Percentiles rank a stretch among this genome's conserved stretches.
Conservation (phyloP, 148 eudicot genomes). For the Amaranthus cruentus region DNA sequence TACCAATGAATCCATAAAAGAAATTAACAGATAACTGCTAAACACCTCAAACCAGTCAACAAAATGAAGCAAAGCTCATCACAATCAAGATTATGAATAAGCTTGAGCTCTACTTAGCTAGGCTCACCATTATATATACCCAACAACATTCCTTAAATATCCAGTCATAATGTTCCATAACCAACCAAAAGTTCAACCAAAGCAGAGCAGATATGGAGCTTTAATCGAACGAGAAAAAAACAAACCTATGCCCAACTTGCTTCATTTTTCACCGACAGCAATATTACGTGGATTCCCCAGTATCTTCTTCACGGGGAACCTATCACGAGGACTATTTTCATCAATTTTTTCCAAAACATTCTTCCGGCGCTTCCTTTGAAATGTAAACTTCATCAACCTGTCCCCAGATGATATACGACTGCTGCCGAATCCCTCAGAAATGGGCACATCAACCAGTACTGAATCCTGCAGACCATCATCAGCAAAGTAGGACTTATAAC, state of each 20-base stretch:
- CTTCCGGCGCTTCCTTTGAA: slow-evolving; percentile 33
- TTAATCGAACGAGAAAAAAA: not conserved
- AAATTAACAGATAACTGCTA: no score
- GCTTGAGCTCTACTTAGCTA: not conserved
- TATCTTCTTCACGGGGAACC: not conserved
- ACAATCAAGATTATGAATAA: not conserved
- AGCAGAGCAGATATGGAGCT: not conserved
- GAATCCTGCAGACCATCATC: slow-evolving; percentile 1
- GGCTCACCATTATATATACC: not conserved
- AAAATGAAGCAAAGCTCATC: not conserved
- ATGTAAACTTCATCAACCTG: slow-evolving; percentile 24
- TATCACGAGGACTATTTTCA: slow-evolving; percentile 22
- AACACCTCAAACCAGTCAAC: no score
- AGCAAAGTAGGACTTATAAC: not conserved
- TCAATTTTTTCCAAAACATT: slow-evolving; percentile 23
- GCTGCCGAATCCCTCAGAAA: slow-evolving; percentile 13
- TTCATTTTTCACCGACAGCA: slow-evolving; percentile 3
- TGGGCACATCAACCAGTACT: slow-evolving; percentile 15
- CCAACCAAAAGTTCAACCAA: not conserved
- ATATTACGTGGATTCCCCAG: slow-evolving; percentile 12
- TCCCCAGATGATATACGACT: slow-evolving; percentile 12
- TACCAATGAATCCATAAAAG: no score
- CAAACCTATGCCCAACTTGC: slow-evolving; percentile 15
- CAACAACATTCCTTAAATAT: not conserved
- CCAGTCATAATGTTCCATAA: not conserved